Percentiles rank a stretch among this genome's conserved stretches.
phyloP scores from a whole-genome alignment of 148 eudicot genomes.

The Chenopodium quinoa region DNA sequence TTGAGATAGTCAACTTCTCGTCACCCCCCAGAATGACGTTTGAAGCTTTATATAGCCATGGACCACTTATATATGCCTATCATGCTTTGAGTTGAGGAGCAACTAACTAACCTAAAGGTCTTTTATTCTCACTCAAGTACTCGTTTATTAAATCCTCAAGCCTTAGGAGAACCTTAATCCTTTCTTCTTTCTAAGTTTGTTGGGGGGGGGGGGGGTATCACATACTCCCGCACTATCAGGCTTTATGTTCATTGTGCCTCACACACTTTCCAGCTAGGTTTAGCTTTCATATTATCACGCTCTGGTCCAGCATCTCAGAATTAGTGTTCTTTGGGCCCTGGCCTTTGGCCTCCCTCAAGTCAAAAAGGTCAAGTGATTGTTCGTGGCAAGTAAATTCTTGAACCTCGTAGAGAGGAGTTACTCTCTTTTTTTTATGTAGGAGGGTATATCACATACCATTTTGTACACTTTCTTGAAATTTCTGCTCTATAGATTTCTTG shows the following conservation, averaged over 20 bases:
- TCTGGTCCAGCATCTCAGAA: constrained; percentile 1
- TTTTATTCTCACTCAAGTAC: neutral
- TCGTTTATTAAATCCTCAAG: neutral
- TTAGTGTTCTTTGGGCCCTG: neutral
- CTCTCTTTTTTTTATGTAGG: neutral
- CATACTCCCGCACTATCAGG: neutral
- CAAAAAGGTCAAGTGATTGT: neutral
- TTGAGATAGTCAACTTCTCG: neutral
- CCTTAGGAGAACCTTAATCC: neutral
- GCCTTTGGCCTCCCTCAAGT: neutral
- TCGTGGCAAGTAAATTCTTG: neutral
- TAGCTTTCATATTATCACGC: neutral
- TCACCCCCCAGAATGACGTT: neutral
- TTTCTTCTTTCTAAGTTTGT: neutral
- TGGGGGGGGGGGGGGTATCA: constrained; percentile 8
- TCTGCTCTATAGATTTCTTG: neutral
- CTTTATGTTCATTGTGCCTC: constrained; percentile 5
- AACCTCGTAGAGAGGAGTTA: neutral
- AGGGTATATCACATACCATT: neutral
- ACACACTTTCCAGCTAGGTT: constrained; percentile 8
- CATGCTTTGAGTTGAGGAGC: neutral
- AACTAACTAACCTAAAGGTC: neutral
- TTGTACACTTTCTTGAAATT: neutral
- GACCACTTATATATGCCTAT: neutral
- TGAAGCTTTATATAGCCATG: neutral